Conservation (phyloP, 2,329 filamentous ascomycete species). For the Akanthomyces lecanii region DNA sequence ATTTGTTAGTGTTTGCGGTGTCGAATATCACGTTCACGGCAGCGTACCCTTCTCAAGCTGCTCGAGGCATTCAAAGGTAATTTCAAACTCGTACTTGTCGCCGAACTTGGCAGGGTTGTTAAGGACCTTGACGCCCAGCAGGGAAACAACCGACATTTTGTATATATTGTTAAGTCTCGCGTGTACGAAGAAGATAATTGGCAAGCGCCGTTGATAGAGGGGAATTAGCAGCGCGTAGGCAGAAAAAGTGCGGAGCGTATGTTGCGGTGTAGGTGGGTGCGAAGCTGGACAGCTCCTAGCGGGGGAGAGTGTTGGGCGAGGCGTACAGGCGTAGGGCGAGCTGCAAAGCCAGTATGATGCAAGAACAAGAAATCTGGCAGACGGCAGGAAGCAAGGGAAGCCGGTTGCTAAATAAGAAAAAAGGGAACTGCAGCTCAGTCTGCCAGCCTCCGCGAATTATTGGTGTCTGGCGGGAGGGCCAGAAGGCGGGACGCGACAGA, state of each 20-base stretch:
- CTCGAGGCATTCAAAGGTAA: slow-evolving; percentile 97
- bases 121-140: slow-evolving; percentile 89
- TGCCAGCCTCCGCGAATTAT: slow-evolving; percentile 8
- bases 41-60: slow-evolving; percentile 79
- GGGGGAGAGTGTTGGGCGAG: background rate
- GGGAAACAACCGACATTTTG: slow-evolving; percentile 88
- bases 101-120: slow-evolving; percentile 97
- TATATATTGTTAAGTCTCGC: background rate
- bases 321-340: background rate
- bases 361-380: background rate
- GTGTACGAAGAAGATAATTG: background rate
- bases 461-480: slow-evolving; percentile 17
- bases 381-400: background rate
- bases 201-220: background rate
- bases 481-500: slow-evolving; percentile 26
- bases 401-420: background rate
- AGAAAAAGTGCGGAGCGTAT: slow-evolving; percentile 4
- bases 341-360: background rate
- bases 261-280: slow-evolving; percentile 10
- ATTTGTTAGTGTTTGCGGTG: slow-evolving; percentile 14
- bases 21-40: background rate
- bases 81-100: slow-evolving; percentile 93
- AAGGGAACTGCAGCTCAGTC: slow-evolving; percentile 1
- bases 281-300: background rate
- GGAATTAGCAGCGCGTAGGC: background rate